phyloP scores from a whole-genome alignment of 179 eudicot genomes.

The Spergularia azorica region DNA sequence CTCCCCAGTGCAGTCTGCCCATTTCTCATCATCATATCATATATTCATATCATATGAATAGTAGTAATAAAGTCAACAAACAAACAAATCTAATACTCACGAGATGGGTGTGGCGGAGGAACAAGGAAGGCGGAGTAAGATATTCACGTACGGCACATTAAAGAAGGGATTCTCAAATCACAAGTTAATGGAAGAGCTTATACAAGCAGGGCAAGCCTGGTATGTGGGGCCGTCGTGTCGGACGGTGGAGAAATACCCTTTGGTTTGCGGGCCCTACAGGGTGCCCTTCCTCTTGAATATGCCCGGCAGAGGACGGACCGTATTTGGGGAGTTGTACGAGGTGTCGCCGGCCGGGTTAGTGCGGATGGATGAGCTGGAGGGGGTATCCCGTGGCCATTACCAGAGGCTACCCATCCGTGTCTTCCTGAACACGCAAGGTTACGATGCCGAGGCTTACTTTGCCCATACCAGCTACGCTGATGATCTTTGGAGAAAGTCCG shows the following conservation, averaged over 20 bases:
- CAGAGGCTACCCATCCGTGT: slow-evolving; percentile 46
- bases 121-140: neutral
- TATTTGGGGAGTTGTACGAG: slow-evolving; percentile 62
- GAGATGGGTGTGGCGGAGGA: neutral
- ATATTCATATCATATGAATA: too few species aligned
- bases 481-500: slow-evolving; percentile 47
- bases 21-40: neutral
- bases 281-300: slow-evolving; percentile 76
- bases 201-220: slow-evolving; percentile 48
- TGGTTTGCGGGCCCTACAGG: slow-evolving; percentile 75
- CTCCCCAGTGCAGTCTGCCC: too few species aligned
- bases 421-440: too few species aligned
- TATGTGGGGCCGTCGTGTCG: slow-evolving; percentile 39
- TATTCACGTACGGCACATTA: slow-evolving; percentile 79
- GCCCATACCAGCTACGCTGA: slow-evolving; percentile 51
- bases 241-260: slow-evolving; percentile 45
- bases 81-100: too few species aligned
- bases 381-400: slow-evolving; percentile 52
- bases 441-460: slow-evolving; percentile 45
- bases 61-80: too few species aligned
- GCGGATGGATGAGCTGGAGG: slow-evolving; percentile 69
- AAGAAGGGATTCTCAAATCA: slow-evolving; percentile 75
- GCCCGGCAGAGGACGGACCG: slow-evolving; percentile 50
- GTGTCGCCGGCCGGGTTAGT: slow-evolving; percentile 44
- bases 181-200: slow-evolving; percentile 48